Evolutionary conservation across 257 asterid genomes (phyloP).

Genomic region (Ajuga chamaepitys): DNA sequence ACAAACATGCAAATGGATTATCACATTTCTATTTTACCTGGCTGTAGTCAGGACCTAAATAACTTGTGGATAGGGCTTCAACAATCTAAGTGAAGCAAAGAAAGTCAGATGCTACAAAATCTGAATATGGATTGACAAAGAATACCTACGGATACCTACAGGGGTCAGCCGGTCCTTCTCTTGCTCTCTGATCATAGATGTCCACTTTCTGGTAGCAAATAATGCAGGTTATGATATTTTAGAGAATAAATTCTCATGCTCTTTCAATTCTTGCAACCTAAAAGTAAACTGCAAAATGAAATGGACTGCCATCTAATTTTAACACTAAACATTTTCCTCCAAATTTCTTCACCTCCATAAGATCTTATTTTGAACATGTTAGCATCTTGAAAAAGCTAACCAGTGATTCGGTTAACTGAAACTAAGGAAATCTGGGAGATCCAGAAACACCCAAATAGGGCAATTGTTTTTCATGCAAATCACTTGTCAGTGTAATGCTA

Average conservation of each 20-base stretch:
- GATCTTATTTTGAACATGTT: neutral
- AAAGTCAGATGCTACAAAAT: constrained; percentile 26
- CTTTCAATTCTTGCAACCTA: neutral
- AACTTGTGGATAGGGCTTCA: constrained; percentile 88
- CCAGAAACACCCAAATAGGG: neutral
- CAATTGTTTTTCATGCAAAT: neutral
- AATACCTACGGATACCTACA: constrained; percentile 41
- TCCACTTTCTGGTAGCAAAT: constrained; percentile 77
- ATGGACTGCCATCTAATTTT: neutral
- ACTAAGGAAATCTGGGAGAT: neutral
- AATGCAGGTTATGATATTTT: constrained; percentile 18
- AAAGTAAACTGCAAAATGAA: neutral
- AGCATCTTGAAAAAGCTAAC: neutral
- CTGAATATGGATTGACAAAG: neutral
- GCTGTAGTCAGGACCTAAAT: constrained; percentile 87
- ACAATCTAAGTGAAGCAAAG: constrained; percentile 45
- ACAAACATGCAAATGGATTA: constrained; percentile 7
- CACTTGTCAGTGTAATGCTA: neutral
- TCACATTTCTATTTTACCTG: constrained; percentile 52
- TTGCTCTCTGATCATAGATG: constrained; percentile 81
- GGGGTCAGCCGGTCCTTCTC: constrained; percentile 92
- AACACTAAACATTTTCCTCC: neutral
- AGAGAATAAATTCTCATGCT: constrained; percentile 3
- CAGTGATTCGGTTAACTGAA: constrained; percentile 1
- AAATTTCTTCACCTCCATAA: neutral